Evolutionary conservation across 148 eudicot genomes (phyloP), one percentile per base, ranked within the genome.

Genomic region (Vaccinium myrtillus): DNA sequence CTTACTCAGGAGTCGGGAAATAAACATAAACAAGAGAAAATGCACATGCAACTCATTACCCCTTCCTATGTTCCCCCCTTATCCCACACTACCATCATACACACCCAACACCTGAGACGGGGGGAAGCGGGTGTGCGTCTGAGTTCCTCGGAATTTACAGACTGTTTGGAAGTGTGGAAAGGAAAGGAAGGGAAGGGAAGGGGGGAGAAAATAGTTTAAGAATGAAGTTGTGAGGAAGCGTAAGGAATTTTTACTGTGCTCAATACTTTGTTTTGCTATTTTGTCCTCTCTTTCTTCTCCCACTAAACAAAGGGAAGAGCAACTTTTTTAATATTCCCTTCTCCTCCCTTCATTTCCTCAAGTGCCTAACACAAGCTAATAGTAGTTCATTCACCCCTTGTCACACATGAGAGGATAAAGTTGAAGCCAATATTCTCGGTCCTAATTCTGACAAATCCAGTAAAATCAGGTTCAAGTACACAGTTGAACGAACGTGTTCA

Each of bases 371-470:
- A 56, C 18, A 6, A 56, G 61, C 61, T 56, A 19, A 16, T 74
- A 16, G n/a, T 18, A 16, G 21, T 36, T 1, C 49, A 7, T 76
- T 49, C 30, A 48, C 55, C 55, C 21, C 6, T 11, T 25, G 56
- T 76, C 15, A 25, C 80, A 12, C 54, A 13, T 23, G 4, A 74
- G 30, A 63, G 18, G 49, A 77, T 16, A 77, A 82, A 69, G 69
- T 71, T 77, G 75, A 77, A 16, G 18, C 53, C 67, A 21, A 76
- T 27, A 50, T 76, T 63, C 56, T 50, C 65, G 77, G 39, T 75
- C 65, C 15, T 56, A 25, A n/a, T 51, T 25, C 63, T 14, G 2
- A 30, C 82, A 59, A 14, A 21, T 23, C 8, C 61, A 81, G 18
- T 18, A 67, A 75, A 85, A 36, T 48, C 15, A 75, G 82, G 39